Conservation (phyloP, 129 eudicot species). For the Deinandra increscens region DNA sequence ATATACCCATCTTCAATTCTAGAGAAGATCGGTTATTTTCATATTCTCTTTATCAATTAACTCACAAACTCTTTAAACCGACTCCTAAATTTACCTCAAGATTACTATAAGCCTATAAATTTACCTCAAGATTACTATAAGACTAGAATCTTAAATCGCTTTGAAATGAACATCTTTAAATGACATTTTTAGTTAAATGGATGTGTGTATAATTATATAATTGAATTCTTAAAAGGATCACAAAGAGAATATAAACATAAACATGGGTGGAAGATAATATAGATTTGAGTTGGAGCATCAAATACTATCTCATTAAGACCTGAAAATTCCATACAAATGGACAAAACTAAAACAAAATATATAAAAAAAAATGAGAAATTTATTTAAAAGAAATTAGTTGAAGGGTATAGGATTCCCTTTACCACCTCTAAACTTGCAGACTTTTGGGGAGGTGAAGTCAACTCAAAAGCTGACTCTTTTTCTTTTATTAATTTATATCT, state of each 20-base stretch:
- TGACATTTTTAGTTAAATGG: background rate
- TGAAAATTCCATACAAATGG: slow-evolving; percentile 34
- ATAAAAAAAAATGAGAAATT: background rate
- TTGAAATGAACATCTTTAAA: too few species aligned
- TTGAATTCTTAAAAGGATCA: background rate
- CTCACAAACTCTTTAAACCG: too few species aligned
- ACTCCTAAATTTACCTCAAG: too few species aligned
- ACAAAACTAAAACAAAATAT: slow-evolving; percentile 13
- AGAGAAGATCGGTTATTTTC: too few species aligned
- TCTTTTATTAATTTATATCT: slow-evolving; percentile 11
- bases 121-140: too few species aligned
- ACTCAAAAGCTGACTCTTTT: slow-evolving; percentile 44
- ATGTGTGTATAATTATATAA: too few species aligned
- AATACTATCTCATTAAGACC: slow-evolving; percentile 30
- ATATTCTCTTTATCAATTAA: too few species aligned
- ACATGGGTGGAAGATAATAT: too few species aligned
- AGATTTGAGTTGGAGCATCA: slow-evolving; percentile 27
- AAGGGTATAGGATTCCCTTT: slow-evolving; percentile 45
- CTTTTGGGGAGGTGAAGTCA: slow-evolving; percentile 50
- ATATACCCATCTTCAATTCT: too few species aligned
- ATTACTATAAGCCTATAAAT: too few species aligned
- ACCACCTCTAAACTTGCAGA: slow-evolving; percentile 43
- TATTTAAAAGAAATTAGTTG: slow-evolving; percentile 25
- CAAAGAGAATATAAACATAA: background rate
- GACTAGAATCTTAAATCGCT: too few species aligned